phyloP scores from a whole-genome alignment of 208 protist species.

The Vickermania ingenoplastis region DNA sequence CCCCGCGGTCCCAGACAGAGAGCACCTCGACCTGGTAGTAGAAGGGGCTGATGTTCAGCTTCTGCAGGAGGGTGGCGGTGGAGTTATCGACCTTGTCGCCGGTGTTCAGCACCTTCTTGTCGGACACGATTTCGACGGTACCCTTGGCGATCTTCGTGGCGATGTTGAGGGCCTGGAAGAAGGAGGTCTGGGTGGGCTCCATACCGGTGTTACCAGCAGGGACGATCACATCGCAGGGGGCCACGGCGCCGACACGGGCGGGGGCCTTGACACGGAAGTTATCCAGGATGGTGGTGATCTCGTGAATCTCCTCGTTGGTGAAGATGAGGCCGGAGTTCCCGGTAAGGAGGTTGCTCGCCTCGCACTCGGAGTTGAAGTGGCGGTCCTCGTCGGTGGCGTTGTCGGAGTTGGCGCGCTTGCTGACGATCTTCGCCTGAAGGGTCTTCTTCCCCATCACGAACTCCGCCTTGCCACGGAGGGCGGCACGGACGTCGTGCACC shows the following conservation, averaged over 20 bases:
- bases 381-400: constrained; percentile 41
- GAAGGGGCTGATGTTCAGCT: constrained; percentile 99
- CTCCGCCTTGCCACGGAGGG: constrained; percentile 92
- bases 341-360: constrained; percentile 61
- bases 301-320: constrained; percentile 92
- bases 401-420: constrained; percentile 47
- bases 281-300: constrained; percentile 80
- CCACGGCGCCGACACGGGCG: constrained; percentile 95
- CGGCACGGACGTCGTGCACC: constrained; percentile 92
- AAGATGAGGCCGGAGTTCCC: constrained; percentile 98
- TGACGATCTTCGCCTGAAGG: constrained; percentile 93
- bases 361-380: constrained; percentile 49
- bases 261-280: constrained; percentile 90
- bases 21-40: constrained; percentile 93
- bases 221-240: constrained; percentile 95
- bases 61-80: constrained; percentile 95
- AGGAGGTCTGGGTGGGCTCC: constrained; percentile 97
- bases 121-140: constrained; percentile 97
- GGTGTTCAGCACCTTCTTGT: constrained; percentile 92
- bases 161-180: constrained; percentile 99
- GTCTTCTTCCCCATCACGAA: constrained; percentile 99
- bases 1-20: constrained; percentile 95
- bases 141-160: constrained; percentile 98
- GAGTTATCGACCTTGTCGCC: constrained; percentile 97
- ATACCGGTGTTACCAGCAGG: constrained; percentile 95